Percentiles rank a stretch among this genome's conserved stretches.
phyloP scores from a whole-genome alignment of 495 filamentous ascomycete species.

The Penicillium subrubescens region DNA sequence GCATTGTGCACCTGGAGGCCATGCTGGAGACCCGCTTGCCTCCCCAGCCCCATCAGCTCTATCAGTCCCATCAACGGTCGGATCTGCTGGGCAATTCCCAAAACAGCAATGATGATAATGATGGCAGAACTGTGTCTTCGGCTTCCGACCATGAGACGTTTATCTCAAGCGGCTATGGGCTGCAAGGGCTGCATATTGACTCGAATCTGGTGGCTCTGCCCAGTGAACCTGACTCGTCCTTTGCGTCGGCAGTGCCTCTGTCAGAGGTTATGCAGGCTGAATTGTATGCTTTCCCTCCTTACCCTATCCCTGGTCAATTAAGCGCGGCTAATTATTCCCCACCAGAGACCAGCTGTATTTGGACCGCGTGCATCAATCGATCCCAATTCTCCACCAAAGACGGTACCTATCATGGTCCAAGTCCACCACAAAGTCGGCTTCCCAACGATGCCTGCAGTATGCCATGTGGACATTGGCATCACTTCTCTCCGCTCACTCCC shows the following conservation, averaged over 20 bases:
- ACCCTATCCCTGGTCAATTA: too few species aligned
- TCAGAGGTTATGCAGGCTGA: not conserved
- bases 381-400: slow-evolving; percentile 32
- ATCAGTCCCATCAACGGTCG: not conserved
- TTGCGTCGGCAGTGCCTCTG: not conserved
- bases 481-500: slow-evolving; percentile 26
- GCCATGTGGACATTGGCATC: slow-evolving; percentile 39
- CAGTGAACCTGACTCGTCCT: not conserved
- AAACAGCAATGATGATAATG: not conserved
- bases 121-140: not conserved
- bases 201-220: not conserved
- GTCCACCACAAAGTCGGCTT: slow-evolving; percentile 1
- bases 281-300: slow-evolving; percentile 3
- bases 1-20: slow-evolving; percentile 5
- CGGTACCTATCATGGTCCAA: slow-evolving; percentile 28
- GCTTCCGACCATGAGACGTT: not conserved
- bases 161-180: not conserved
- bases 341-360: slow-evolving; percentile 40
- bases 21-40: slow-evolving; percentile 3
- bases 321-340: not conserved
- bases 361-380: slow-evolving; percentile 33
- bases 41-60: not conserved
- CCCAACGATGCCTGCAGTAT: slow-evolving; percentile 29
- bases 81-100: not conserved
- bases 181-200: not conserved